A percentile compares a stretch with the other conserved stretches of the same genome.
These are phyloP conservation scores for Citrullus amarus DNA, from an alignment of 306 rosid species.

Conservation along the genomic window DNA sequence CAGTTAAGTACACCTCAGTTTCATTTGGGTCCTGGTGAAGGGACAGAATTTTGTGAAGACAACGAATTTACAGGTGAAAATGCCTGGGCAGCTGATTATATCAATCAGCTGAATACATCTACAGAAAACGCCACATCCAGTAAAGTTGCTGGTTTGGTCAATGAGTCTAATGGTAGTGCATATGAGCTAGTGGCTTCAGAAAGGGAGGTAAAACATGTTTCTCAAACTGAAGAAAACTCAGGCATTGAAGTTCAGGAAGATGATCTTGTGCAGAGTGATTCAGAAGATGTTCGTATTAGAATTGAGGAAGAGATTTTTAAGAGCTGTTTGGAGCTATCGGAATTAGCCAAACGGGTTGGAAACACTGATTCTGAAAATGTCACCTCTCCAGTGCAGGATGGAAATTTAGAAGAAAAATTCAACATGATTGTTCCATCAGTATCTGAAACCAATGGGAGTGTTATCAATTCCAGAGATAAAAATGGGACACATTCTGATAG, in stretches of 20 bases:
- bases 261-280: conserved; percentile 14
- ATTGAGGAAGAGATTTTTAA: conserved; percentile 26
- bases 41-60: conserved; percentile 58
- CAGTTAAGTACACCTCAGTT: conserved; percentile 73
- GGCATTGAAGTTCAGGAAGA: conserved; percentile 24
- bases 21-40: conserved; percentile 85
- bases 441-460: conserved; percentile 17
- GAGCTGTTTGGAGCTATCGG: conserved; percentile 55
- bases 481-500: not conserved
- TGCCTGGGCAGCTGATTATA: conserved; percentile 68
- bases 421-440: conserved; percentile 14
- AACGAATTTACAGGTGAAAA: conserved; percentile 38
- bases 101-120: conserved; percentile 36
- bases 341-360: conserved; percentile 20
- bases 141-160: conserved; percentile 5
- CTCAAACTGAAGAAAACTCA: conserved; percentile 23
- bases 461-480: not conserved
- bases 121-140: conserved; percentile 16
- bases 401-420: conserved; percentile 17
- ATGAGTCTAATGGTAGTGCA: conserved; percentile 14
- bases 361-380: conserved; percentile 18
- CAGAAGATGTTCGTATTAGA: conserved; percentile 25
- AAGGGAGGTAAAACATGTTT: conserved; percentile 25
- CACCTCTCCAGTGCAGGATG: conserved; percentile 18
- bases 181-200: conserved; percentile 29